Evolutionary conservation across 345 rosid species (phyloP).

Genomic region (Salix brachista): DNA sequence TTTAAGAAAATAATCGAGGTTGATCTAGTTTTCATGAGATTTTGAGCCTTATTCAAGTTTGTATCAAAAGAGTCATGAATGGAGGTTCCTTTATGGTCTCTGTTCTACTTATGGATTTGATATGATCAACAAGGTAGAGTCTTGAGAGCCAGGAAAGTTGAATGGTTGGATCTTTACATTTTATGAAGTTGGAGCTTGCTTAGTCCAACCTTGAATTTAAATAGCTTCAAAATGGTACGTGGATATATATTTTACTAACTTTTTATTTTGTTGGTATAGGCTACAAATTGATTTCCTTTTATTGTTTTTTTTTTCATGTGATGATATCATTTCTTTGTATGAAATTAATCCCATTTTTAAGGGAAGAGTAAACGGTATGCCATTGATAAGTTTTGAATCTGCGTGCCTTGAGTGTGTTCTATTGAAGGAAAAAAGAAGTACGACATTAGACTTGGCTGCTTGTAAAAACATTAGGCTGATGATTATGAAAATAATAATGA

Average conservation of each 20-base stretch:
- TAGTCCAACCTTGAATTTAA: slow-evolving; percentile 5
- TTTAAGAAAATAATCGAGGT: too few species aligned
- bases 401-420: not conserved
- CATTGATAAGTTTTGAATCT: not conserved
- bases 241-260: not conserved
- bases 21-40: slow-evolving; percentile 9
- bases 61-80: slow-evolving; percentile 1
- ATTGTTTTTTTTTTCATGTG: not conserved
- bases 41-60: slow-evolving; percentile 4
- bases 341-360: not conserved
- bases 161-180: not conserved
- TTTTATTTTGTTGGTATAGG: not conserved
- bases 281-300: not conserved
- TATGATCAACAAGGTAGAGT: slow-evolving; percentile 1
- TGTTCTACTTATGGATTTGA: not conserved
- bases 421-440: not conserved
- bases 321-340: not conserved
- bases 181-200: slow-evolving; percentile 2
- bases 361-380: not conserved
- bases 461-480: not conserved
- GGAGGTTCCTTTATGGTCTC: not conserved
- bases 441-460: not conserved
- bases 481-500: not conserved
- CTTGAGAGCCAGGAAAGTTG: not conserved
- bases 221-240: slow-evolving; percentile 17